Evolutionary conservation across 75 land plant species (phyloP).

Genomic region (Azolla pinnata): DNA sequence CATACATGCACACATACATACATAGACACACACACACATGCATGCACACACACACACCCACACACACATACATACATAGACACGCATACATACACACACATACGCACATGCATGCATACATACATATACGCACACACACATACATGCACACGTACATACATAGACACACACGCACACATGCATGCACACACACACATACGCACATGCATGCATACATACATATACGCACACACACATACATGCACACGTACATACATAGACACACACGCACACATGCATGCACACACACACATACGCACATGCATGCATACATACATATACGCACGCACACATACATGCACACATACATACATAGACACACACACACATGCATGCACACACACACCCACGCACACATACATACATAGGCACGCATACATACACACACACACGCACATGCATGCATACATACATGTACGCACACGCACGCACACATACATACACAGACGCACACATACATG

Average conservation of each 20-base stretch:
- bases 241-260: background rate
- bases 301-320: background rate
- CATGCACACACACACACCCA: background rate
- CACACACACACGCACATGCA: background rate
- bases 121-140: background rate
- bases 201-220: background rate
- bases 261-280: background rate
- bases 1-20: background rate
- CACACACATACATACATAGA: background rate
- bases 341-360: background rate
- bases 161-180: background rate
- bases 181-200: background rate
- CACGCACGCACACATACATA: background rate
- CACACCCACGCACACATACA: background rate
- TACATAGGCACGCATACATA: background rate
- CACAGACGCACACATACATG: background rate
- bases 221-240: background rate
- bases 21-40: background rate
- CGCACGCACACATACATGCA: background rate
- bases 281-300: background rate
- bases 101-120: background rate
- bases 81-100: background rate
- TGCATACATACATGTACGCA: background rate
- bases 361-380: background rate
- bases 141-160: background rate